Percentiles rank a stretch among this genome's conserved stretches.
Evolutionary conservation across 495 filamentous ascomycete genomes (phyloP).

Genomic region (Cairneyella variabilis): DNA sequence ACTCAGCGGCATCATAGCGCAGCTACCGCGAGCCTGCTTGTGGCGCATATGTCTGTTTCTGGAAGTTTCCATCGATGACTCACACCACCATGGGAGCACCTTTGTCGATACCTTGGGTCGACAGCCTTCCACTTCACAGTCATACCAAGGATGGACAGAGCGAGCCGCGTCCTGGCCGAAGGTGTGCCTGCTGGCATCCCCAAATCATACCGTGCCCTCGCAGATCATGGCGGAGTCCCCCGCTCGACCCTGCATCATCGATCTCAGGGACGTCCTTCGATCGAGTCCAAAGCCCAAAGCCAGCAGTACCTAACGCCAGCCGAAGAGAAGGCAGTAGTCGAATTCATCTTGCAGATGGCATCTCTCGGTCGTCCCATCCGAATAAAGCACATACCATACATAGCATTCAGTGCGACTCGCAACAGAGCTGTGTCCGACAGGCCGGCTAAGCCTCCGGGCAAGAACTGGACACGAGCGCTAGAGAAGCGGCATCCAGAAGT

Average conservation of each 20-base stretch:
- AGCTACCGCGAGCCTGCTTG: no score
- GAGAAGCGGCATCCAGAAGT: conserved; percentile 24
- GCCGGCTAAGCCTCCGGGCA: conserved; percentile 22
- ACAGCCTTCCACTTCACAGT: no score
- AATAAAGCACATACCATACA: not conserved
- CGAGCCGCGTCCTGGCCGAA: not conserved
- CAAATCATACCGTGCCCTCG: not conserved
- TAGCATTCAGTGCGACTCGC: not conserved
- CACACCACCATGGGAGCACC: no score
- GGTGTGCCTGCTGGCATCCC: not conserved
- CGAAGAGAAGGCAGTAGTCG: not conserved
- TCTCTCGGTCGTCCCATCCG: not conserved
- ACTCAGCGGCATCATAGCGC: no score
- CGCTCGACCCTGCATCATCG: not conserved
- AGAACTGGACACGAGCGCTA: conserved; percentile 26
- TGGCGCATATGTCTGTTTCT: no score
- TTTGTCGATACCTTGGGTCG: no score
- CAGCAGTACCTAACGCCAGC: not conserved
- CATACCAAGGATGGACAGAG: conserved; percentile 1
- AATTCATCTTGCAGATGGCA: not conserved
- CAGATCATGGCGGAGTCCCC: not conserved
- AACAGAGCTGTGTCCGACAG: not conserved
- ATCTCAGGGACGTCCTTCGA: not conserved
- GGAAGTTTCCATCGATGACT: no score
- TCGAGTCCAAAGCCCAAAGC: not conserved